These are phyloP conservation scores for Pestalotiopsis sp. DNA, from an alignment of 2,329 filamentous ascomycete species.

Conservation along the genomic window DNA sequence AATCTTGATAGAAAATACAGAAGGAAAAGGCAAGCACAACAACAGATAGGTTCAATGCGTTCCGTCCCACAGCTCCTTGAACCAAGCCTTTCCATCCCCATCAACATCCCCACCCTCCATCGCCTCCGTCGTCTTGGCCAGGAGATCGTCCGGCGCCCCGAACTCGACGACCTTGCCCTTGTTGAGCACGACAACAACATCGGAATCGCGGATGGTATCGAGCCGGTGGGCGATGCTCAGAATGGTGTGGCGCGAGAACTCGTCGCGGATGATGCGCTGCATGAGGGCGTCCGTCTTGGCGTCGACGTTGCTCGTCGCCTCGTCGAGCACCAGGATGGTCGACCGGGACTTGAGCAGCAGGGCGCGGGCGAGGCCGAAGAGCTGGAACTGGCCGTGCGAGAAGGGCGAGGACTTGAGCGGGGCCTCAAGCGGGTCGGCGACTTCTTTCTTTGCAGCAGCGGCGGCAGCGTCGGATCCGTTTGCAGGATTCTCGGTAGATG, in stretches of 20 bases:
- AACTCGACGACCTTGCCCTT: conserved; percentile 9
- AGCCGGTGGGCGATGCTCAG: conserved; percentile 11
- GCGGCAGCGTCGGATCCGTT: neutral
- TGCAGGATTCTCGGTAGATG: neutral
- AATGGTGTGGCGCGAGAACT: conserved; percentile 5
- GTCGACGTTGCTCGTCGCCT: conserved; percentile 13
- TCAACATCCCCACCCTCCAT: neutral
- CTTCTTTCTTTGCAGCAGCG: neutral
- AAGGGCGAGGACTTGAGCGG: neutral
- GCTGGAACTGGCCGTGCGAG: conserved; percentile 14
- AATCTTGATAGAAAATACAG: neutral
- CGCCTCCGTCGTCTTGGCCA: neutral
- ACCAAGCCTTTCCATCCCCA: neutral
- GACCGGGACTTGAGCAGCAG: conserved; percentile 1
- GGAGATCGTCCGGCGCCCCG: conserved; percentile 2
- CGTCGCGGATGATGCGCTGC: conserved; percentile 12
- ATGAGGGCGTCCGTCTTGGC: conserved; percentile 2
- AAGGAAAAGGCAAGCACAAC: no score
- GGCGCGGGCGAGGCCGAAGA: conserved; percentile 11
- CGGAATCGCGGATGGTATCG: conserved; percentile 9
- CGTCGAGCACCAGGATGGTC: conserved; percentile 6
- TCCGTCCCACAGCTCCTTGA: conserved; percentile 1
- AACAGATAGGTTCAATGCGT: no score
- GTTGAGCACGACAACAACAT: conserved; percentile 8
- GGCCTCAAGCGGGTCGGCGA: neutral